phyloP scores from a whole-genome alignment of 2,329 filamentous ascomycete species.

The Colletotrichum costaricense region DNA sequence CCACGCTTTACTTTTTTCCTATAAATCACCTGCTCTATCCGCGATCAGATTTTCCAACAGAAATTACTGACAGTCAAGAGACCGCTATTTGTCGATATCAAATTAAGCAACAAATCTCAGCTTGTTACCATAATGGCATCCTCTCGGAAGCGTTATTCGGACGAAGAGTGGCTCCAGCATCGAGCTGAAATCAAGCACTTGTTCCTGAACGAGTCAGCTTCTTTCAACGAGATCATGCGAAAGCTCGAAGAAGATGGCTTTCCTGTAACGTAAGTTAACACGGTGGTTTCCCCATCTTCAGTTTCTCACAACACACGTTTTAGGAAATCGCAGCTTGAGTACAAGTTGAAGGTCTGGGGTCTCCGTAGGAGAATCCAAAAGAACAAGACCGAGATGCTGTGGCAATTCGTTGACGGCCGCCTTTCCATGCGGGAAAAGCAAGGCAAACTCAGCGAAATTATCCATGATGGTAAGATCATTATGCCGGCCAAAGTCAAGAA shows the following conservation, averaged over 20 bases:
- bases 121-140: not conserved
- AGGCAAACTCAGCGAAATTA: not conserved
- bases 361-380: not conserved
- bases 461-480: not conserved
- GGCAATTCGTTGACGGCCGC: not conserved
- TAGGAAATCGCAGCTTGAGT: slow-evolving; percentile 15
- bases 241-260: not conserved
- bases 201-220: not conserved
- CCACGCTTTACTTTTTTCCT: not conserved
- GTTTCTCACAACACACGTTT: not conserved
- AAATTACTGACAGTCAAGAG: too few species aligned
- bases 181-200: not conserved
- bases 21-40: not conserved
- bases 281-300: not conserved
- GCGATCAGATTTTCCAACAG: too few species aligned
- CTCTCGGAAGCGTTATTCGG: not conserved
- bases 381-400: not conserved
- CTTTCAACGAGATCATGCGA: not conserved
- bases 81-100: too few species aligned
- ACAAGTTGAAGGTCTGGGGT: slow-evolving; percentile 13
- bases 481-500: not conserved
- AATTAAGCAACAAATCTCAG: not conserved
- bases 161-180: not conserved
- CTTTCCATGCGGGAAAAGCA: not conserved
- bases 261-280: not conserved